Evolutionary conservation across 306 rosid species (phyloP).

Genomic region (Lathyrus oleraceus): DNA sequence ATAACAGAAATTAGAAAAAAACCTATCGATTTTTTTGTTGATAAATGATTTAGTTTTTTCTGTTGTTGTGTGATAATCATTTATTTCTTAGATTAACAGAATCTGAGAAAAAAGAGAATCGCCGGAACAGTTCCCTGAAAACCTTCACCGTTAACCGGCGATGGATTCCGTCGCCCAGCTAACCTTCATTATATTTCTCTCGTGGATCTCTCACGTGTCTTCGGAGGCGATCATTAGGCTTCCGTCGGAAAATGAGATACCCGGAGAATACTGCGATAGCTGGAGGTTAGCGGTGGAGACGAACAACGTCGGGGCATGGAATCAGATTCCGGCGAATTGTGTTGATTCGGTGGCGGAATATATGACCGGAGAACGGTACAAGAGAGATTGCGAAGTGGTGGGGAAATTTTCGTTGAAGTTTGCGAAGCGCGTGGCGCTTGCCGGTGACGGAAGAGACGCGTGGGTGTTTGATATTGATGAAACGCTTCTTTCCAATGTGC

Average conservation of each 20-base stretch:
- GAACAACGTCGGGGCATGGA: conserved; percentile 70
- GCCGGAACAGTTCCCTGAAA: conserved; percentile 33
- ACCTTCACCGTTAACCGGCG: conserved; percentile 44
- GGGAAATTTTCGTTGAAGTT: conserved; percentile 43
- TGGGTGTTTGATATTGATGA: conserved; percentile 95
- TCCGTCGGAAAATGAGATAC: conserved; percentile 35
- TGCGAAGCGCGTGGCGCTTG: conserved; percentile 39
- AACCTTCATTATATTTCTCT: conserved; percentile 6
- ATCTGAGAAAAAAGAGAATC: neutral
- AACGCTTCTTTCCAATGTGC: conserved; percentile 70
- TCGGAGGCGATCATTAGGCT: conserved; percentile 43
- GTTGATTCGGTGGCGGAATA: conserved; percentile 53
- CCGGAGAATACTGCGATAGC: conserved; percentile 63
- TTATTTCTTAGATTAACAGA: neutral
- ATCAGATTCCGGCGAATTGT: conserved; percentile 55
- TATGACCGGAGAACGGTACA: conserved; percentile 51
- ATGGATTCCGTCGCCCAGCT: conserved; percentile 34
- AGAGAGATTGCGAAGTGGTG: conserved; percentile 48
- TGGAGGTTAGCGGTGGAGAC: conserved; percentile 83
- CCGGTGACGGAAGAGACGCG: conserved; percentile 59
- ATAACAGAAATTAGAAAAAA: no score
- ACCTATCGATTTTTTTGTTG: neutral
- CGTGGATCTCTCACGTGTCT: conserved; percentile 7
- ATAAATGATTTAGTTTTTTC: neutral
- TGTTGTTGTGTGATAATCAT: neutral